A percentile compares a stretch with the other conserved stretches of the same genome.
Evolutionary conservation across 192 early-diverging fungal genomes (phyloP).

Genomic region (Linnemannia hyalina): DNA sequence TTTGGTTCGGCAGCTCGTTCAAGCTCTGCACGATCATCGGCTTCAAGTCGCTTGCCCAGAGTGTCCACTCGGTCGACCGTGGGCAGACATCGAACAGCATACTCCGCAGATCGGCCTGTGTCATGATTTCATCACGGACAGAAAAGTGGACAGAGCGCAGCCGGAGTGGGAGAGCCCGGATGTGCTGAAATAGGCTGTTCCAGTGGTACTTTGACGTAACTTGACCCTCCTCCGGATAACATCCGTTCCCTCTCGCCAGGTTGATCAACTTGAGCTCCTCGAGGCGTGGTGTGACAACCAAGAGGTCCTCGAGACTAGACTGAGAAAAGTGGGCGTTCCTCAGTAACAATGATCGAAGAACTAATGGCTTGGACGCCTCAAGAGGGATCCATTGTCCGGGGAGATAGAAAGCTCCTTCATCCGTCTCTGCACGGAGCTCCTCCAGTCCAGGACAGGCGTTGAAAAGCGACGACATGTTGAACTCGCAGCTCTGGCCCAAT

Average conservation of each 20-base stretch:
- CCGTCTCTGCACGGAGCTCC: neutral
- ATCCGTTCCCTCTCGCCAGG: neutral
- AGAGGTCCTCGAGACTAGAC: conserved; percentile 3
- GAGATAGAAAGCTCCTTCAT: neutral
- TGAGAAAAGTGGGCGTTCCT: neutral
- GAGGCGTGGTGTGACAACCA: neutral
- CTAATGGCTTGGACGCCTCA: neutral
- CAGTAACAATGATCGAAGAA: neutral
- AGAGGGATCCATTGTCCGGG: neutral
- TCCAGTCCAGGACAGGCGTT: neutral
- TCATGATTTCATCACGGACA: neutral
- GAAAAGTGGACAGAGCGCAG: conserved; percentile 8
- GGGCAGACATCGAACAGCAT: neutral
- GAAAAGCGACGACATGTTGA: neutral
- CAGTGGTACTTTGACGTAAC: neutral
- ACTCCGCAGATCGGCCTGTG: neutral
- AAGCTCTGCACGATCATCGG: neutral
- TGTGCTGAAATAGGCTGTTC: neutral
- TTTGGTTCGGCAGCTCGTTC: neutral
- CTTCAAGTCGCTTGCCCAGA: neutral
- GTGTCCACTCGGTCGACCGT: neutral
- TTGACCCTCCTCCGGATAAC: neutral
- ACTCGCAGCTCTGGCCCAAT: neutral
- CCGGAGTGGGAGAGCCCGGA: neutral
- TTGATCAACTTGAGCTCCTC: neutral